These are phyloP conservation scores for Russula sp. DNA, from an alignment of 768 basidiomycete genomes.

Conservation along the genomic window DNA sequence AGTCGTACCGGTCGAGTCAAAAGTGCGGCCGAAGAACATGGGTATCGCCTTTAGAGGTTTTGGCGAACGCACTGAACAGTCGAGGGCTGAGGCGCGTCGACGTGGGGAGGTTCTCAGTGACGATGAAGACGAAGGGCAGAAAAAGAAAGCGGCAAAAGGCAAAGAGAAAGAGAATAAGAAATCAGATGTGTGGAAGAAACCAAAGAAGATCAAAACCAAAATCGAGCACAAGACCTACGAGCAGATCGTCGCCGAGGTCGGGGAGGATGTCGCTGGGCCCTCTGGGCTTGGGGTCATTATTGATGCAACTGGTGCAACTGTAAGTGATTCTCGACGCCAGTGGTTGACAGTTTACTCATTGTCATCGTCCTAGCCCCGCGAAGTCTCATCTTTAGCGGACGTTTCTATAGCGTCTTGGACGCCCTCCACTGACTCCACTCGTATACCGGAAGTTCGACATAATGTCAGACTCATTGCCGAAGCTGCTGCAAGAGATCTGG, in stretches of 20 bases:
- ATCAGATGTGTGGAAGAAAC: conserved; percentile 81
- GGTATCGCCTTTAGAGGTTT: conserved; percentile 88
- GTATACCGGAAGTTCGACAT: conserved; percentile 95
- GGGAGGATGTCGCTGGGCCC: conserved; percentile 47
- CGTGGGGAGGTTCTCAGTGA: conserved; percentile 73
- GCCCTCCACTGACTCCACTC: conserved; percentile 79
- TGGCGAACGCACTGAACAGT: conserved; percentile 83
- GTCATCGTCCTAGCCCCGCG: conserved; percentile 57
- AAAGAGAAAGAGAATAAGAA: conserved; percentile 46
- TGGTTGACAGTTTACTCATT: conserved; percentile 23
- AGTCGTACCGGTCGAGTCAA: conserved; percentile 82
- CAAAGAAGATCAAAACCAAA: conserved; percentile 80
- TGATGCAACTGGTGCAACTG: conserved; percentile 91
- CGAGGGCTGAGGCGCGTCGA: conserved; percentile 73
- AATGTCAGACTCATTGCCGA: conserved; percentile 87
- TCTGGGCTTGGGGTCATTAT: conserved; percentile 82
- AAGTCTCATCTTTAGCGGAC: conserved; percentile 82
- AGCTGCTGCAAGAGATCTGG: conserved; percentile 77
- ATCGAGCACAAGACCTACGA: conserved; percentile 97
- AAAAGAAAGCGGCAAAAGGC: conserved; percentile 52
- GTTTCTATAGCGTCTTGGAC: conserved; percentile 77
- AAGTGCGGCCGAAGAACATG: conserved; percentile 78
- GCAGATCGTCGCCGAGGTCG: conserved; percentile 87
- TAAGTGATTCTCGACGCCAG: conserved; percentile 41
- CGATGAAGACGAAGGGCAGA: conserved; percentile 56